phyloP scores from a whole-genome alignment of 352 stramenopile species.

The Pythium chondricola region DNA sequence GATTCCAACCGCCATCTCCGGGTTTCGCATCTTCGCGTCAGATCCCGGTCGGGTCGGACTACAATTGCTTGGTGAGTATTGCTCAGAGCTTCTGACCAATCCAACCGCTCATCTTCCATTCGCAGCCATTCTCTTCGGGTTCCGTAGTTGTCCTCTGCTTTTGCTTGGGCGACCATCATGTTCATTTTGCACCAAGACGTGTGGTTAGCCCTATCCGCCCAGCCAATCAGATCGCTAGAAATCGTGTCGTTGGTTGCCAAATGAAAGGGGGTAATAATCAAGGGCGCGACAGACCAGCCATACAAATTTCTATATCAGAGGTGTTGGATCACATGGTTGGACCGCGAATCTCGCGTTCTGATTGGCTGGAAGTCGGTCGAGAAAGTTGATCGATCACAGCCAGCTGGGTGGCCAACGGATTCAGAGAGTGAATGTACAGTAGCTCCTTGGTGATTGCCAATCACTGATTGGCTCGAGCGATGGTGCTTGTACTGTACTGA shows the following conservation, averaged over 20 bases:
- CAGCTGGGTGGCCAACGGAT: too few relatives aligned
- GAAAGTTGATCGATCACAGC: too few relatives aligned
- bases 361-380: not conserved
- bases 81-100: too few relatives aligned
- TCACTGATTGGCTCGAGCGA: slow-evolving; percentile 4
- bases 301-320: not conserved
- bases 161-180: slow-evolving; percentile 12
- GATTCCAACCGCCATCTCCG: too few relatives aligned
- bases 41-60: too few relatives aligned
- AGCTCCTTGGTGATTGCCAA: too few relatives aligned
- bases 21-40: too few relatives aligned
- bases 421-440: too few relatives aligned
- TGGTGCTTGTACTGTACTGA: slow-evolving; percentile 2
- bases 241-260: not conserved
- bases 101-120: slow-evolving; percentile 8
- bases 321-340: too few relatives aligned
- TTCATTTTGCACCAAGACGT: slow-evolving; percentile 2
- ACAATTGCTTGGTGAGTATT: too few relatives aligned
- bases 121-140: not conserved
- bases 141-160: not conserved
- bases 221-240: not conserved
- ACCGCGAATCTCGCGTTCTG: too few relatives aligned
- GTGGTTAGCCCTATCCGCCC: slow-evolving; percentile 1
- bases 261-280: not conserved
- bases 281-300: not conserved